These are phyloP conservation scores for Verticillium albo-atrum DNA, from an alignment of 2,329 filamentous ascomycete species.

Conservation along the genomic window DNA sequence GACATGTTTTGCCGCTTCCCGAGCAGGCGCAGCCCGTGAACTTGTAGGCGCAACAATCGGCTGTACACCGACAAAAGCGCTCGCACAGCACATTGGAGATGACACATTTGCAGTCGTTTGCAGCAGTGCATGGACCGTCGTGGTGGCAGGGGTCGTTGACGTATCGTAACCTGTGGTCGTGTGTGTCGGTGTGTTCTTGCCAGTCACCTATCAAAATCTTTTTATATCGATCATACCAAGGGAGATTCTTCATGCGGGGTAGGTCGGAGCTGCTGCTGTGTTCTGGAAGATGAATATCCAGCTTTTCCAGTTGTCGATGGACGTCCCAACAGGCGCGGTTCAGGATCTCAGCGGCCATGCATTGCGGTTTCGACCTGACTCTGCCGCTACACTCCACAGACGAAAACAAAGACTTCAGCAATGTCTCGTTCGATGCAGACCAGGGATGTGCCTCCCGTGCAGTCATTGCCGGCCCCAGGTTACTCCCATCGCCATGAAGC, in stretches of 20 bases:
- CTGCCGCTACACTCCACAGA: constrained; percentile 36
- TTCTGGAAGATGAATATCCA: constrained; percentile 28
- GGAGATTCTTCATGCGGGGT: constrained; percentile 37
- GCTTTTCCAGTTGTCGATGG: constrained; percentile 34
- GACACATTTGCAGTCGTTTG: constrained; percentile 58
- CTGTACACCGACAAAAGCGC: constrained; percentile 63
- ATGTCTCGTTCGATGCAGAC: constrained; percentile 42
- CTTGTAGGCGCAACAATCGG: constrained; percentile 54
- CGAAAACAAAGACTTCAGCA: constrained; percentile 43
- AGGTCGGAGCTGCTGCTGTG: constrained; percentile 15
- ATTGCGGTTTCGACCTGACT: constrained; percentile 38
- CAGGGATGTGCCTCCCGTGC: constrained; percentile 23
- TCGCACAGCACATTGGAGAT: constrained; percentile 62
- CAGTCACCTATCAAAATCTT: constrained; percentile 51
- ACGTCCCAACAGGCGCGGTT: constrained; percentile 50
- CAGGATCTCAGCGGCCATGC: constrained; percentile 44
- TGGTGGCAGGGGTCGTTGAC: constrained; percentile 65
- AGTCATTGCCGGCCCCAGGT: neutral
- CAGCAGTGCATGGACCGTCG: constrained; percentile 58
- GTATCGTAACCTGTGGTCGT: constrained; percentile 52
- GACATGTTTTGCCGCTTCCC: constrained; percentile 53
- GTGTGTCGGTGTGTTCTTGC: constrained; percentile 49
- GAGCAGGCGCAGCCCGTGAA: constrained; percentile 66
- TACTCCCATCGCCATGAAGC: neutral
- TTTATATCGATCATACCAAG: constrained; percentile 53